These are phyloP conservation scores for Rhamnella rubrinervis DNA, from an alignment of 331 rosid species.

Conservation along the genomic window DNA sequence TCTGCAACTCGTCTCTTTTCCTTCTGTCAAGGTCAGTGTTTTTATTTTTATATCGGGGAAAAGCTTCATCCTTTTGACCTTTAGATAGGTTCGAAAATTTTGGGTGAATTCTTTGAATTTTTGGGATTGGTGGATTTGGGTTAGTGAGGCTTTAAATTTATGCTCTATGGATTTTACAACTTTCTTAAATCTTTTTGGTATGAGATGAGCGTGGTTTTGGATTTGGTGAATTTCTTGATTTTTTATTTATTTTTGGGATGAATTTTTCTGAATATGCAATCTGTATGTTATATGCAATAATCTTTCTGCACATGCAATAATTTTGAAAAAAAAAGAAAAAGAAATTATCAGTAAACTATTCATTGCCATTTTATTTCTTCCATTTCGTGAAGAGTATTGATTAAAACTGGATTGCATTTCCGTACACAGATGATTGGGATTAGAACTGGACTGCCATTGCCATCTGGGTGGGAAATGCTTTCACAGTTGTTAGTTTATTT, in stretches of 20 bases:
- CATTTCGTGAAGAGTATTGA: not conserved
- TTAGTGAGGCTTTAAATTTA: not conserved
- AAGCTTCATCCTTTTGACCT: not conserved
- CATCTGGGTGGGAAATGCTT: constrained; percentile 74
- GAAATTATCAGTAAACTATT: no score
- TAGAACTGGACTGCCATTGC: constrained; percentile 65
- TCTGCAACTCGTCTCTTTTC: constrained; percentile 68
- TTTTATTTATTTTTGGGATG: not conserved
- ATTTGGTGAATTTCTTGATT: not conserved
- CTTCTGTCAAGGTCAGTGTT: constrained; percentile 49
- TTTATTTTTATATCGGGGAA: not conserved
- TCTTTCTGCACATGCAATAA: not conserved
- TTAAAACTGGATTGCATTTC: not conserved
- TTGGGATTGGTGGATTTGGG: not conserved
- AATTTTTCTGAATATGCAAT: not conserved
- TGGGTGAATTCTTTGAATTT: not conserved
- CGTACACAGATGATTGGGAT: constrained; percentile 66
- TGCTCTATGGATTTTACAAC: no score
- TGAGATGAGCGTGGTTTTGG: not conserved
- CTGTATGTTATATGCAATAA: no score
- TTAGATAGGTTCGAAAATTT: not conserved
- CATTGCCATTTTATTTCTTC: not conserved
- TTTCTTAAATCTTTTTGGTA: not conserved
- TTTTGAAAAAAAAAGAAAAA: not conserved
- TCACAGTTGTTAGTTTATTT: constrained; percentile 60